Conservation (phyloP, 2,329 filamentous ascomycete species). For the Fusarium drepaniforme region DNA sequence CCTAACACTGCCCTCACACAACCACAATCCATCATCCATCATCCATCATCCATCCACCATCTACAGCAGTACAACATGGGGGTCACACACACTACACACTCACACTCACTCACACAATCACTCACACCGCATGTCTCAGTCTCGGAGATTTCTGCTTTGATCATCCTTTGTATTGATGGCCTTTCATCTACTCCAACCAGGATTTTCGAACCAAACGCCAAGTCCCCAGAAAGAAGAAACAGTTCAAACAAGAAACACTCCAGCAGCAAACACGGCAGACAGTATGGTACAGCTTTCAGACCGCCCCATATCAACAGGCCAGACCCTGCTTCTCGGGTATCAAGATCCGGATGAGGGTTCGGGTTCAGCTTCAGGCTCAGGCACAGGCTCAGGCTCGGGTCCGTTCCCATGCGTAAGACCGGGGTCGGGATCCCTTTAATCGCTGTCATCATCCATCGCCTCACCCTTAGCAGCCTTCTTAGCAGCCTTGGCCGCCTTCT, state of each 20-base stretch:
- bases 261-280: constrained; percentile 35
- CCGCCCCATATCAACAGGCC: constrained; percentile 42
- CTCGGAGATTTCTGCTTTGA: constrained; percentile 26
- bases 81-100: constrained; percentile 1
- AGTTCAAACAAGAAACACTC: constrained; percentile 39
- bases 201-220: constrained; percentile 48
- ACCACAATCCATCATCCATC: constrained; percentile 7
- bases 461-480: constrained; percentile 66
- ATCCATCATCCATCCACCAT: not conserved
- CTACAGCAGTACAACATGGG: constrained; percentile 16
- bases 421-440: constrained; percentile 49
- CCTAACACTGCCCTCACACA: constrained; percentile 14
- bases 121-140: not conserved
- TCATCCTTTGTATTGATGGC: constrained; percentile 46
- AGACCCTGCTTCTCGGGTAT: constrained; percentile 39
- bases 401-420: constrained; percentile 16
- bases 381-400: constrained; percentile 5
- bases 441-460: constrained; percentile 66
- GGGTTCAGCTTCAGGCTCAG: constrained; percentile 23
- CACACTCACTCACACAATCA: not conserved
- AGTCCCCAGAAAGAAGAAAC: constrained; percentile 35
- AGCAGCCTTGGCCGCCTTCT: constrained; percentile 68
- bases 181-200: constrained; percentile 46
- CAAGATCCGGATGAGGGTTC: constrained; percentile 24
- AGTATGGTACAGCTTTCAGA: constrained; percentile 46